phyloP scores from a whole-genome alignment of 177 flowering plant species.

The Telopea speciosissima region DNA sequence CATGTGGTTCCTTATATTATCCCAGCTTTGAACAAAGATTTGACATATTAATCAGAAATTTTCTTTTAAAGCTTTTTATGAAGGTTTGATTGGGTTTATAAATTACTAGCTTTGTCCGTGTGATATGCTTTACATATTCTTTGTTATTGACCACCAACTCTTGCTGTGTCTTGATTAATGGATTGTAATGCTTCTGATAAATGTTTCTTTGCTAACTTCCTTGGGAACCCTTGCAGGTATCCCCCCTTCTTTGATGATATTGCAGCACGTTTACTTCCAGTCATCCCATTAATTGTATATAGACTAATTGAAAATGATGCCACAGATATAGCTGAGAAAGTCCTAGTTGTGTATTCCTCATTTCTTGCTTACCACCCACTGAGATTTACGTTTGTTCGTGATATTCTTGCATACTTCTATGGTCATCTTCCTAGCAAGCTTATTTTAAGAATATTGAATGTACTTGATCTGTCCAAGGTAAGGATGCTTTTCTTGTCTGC shows the following conservation, averaged over 20 bases:
- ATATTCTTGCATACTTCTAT: slow-evolving; percentile 92
- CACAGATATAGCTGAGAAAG: slow-evolving; percentile 72
- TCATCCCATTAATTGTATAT: slow-evolving; percentile 82
- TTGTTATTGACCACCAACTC: background rate
- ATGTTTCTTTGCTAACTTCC: background rate
- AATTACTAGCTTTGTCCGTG: background rate
- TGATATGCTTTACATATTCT: background rate
- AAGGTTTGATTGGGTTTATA: too few species aligned
- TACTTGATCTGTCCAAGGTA: slow-evolving; percentile 87
- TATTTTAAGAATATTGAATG: slow-evolving; percentile 66
- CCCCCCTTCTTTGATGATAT: slow-evolving; percentile 95
- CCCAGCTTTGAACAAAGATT: background rate
- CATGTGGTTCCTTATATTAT: background rate
- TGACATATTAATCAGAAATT: too few species aligned
- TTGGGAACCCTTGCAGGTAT: slow-evolving; percentile 40
- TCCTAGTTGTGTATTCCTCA: slow-evolving; percentile 54
- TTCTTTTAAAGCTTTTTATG: background rate
- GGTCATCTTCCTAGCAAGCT: slow-evolving; percentile 93
- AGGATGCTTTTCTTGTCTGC: slow-evolving; percentile 3
- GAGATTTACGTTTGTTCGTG: slow-evolving; percentile 92
- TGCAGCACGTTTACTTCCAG: slow-evolving; percentile 92
- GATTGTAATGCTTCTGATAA: background rate
- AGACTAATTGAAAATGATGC: slow-evolving; percentile 95
- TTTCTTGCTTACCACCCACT: slow-evolving; percentile 81
- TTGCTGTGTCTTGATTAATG: background rate